Base-by-base conservation (phyloP, 345 rosid genomes). In the Diplotaxis tenuifolia region DNA sequence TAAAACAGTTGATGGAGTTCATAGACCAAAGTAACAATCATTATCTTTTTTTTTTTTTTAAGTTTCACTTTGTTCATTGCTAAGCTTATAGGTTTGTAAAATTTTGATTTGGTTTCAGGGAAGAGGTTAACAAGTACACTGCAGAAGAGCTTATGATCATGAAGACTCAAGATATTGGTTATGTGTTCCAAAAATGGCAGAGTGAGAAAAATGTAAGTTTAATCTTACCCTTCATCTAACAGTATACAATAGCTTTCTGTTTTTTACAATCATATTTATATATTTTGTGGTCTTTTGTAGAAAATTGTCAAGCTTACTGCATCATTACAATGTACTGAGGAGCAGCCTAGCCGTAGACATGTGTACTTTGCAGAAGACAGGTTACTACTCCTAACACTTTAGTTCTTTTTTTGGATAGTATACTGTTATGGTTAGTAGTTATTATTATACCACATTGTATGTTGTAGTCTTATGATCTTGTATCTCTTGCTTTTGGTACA, bases 91-190 rank as follows among this genome's bases (percentile, higher is more conserved):
- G 53, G 10, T 49, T 11, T 19, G 68, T 34, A 9, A 16, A 49
- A 40, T 20, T 15, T 12, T 10, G n/a, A n/a, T 29, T 45, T 67
- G 5, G 18, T 67, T 77, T 16, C 68, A 93, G 98, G 87, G 86
- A 78, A 31, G 87, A 83, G 77, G 80, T 88, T 1, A 88, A 89
- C 68, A 88, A 87, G 54, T 93, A 93, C 82, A 82, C 81, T 65
- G 82, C 83, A 12, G 98, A 89, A 65, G 96, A 91, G 75, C 89
- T 91, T 53, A 81, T 86, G 91, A 9, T 89, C 58, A 93, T 91
- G 98, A 91, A 91, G 81, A 91, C 98, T 0, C 98, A 89, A 70
- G 98, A 93, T 69, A 80, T 88, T 14, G 98, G 98, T 56, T 94
- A 94, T 73, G 71, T 94, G 67, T 84, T 86, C 72, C 95, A 89